phyloP scores from a whole-genome alignment of 2,329 filamentous ascomycete genomes.

The Nothomitra cinnamomea region DNA sequence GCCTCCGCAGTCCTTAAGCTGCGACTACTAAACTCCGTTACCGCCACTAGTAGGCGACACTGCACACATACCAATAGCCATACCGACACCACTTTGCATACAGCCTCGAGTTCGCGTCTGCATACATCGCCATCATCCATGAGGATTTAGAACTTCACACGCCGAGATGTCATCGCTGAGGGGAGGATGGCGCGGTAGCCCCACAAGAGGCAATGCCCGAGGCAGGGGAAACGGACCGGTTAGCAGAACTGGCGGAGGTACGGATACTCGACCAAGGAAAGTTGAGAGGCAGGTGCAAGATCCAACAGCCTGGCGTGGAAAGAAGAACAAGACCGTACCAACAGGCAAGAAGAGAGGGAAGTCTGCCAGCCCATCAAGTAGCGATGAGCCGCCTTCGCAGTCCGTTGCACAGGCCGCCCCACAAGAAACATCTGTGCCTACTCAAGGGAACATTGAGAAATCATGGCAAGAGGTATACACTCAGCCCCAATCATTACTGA shows the following conservation, averaged over 20 bases:
- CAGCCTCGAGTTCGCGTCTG: not conserved
- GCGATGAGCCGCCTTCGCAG: not conserved
- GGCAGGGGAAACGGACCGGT: not conserved
- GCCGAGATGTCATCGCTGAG: not conserved
- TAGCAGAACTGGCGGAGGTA: too few species aligned
- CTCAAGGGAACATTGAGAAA: too few species aligned
- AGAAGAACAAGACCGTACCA: not conserved
- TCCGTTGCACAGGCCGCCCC: not conserved
- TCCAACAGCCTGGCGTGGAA: not conserved
- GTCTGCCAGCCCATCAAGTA: not conserved
- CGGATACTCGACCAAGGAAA: not conserved
- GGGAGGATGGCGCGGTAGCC: not conserved
- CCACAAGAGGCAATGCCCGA: not conserved
- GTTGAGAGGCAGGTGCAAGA: not conserved
- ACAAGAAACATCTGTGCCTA: not conserved
- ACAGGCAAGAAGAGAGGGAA: not conserved
- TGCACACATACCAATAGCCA: too few species aligned
- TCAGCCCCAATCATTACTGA: not conserved
- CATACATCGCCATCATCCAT: not conserved
- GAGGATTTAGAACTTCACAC: not conserved
- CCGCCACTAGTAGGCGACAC: too few species aligned
- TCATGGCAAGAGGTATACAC: constrained; percentile 2
- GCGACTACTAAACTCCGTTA: too few species aligned
- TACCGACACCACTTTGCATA: too few species aligned
- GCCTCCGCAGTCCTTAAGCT: too few species aligned